These are phyloP conservation scores for Boeremia lycopersici DNA, from an alignment of 2,329 filamentous ascomycete genomes.

Conservation along the genomic window DNA sequence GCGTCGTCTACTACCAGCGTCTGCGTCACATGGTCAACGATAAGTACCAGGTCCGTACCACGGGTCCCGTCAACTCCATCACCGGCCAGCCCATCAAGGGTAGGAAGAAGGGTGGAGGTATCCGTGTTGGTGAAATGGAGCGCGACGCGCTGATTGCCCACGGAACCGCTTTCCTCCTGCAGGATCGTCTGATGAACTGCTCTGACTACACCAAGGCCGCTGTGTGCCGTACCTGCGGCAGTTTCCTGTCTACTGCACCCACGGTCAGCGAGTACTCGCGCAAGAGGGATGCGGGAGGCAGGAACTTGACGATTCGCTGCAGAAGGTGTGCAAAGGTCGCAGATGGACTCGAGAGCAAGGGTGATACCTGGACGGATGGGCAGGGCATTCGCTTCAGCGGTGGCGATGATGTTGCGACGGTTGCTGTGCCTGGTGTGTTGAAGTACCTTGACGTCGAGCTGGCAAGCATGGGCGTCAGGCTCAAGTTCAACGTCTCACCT, in stretches of 20 bases:
- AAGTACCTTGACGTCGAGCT: conserved; percentile 94
- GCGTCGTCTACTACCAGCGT: conserved; percentile 97
- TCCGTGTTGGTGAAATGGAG: conserved; percentile 99
- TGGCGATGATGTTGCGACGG: conserved; percentile 86
- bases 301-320: conserved; percentile 76
- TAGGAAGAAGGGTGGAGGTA: conserved; percentile 93
- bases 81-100: conserved; percentile 98
- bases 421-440: conserved; percentile 90
- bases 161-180: conserved; percentile 90
- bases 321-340: conserved; percentile 72
- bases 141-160: conserved; percentile 93
- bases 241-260: conserved; percentile 86
- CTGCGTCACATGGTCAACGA: conserved; percentile 99
- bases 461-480: conserved; percentile 92
- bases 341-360: conserved; percentile 61
- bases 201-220: conserved; percentile 90
- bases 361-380: conserved; percentile 85
- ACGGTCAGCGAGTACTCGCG: conserved; percentile 64
- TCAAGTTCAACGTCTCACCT: conserved; percentile 82
- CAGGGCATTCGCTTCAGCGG: conserved; percentile 83
- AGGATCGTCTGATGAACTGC: conserved; percentile 96
- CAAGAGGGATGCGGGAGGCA: conserved; percentile 66
- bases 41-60: conserved; percentile 97
- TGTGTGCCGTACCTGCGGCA: conserved; percentile 88
- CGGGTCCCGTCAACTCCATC: conserved; percentile 85